Evolutionary conservation across 352 stramenopile genomes (phyloP), one percentile per base, ranked within the genome.

Genomic region (Phytopythium aichiense): DNA sequence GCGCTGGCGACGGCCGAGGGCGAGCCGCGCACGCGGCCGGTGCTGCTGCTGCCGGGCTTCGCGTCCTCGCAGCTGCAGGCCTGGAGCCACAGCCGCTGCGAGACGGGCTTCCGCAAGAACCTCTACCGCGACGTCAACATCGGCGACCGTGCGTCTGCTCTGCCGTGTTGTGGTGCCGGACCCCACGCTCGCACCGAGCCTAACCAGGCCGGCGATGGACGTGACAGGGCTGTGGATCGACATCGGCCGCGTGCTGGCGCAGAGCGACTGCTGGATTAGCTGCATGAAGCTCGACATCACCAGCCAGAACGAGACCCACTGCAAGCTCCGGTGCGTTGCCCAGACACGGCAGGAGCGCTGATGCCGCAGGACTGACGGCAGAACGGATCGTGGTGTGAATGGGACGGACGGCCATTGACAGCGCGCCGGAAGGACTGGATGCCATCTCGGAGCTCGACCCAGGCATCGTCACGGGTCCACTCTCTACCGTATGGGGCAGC

Each of bases 111-210:
- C 67, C 79, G 84, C 71, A 83, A 87, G 65, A 90, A 90, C 54
- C 71, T 93, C 55, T 91, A 89, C 38, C 80, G 79, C 22, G 77
- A 93, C 48, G 77, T 93, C 37, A 83, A 86, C 31, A 80, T 93
- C 38, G 84, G 84, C 30, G 84, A 93, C 61, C 80, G 84, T 88
- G 66, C 51, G 78, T 78, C 2, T 50, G 5, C 25, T 51, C 9
- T 38, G 33, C 33, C 7, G 33, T 38, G 33, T 38, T 8, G 7
- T 38, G 7, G 2, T 38, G 25, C 25, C 25, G 25, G 25, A 3
- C 25, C 25, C 13, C 30, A 55, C 18, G 38, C 42, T 52, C 11
- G 35, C 16, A 18, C 18, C 59, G 7, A 57, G 12, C 1, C 33
- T 38, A 38, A 38, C 33, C 33, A 38, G 7, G 30, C 6, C 54